A percentile compares a stretch with the other conserved stretches of the same genome.
Conservation (phyloP, 148 eudicot species). For the Rhododendron ferrugineum region DNA sequence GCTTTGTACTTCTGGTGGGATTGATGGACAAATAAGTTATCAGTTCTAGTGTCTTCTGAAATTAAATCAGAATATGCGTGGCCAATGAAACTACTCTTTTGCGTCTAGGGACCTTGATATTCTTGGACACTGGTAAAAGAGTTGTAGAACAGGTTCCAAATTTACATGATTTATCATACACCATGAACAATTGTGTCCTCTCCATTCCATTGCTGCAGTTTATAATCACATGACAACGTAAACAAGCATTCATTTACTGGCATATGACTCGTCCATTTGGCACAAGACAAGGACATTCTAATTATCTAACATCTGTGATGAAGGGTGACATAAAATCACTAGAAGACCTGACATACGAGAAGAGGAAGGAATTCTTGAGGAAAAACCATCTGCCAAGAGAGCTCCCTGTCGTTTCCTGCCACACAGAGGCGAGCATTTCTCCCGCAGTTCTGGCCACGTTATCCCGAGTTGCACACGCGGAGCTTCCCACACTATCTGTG, state of each 20-base stretch:
- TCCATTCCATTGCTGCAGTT: not conserved
- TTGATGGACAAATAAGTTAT: not conserved
- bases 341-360: conserved; percentile 88
- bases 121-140: not conserved
- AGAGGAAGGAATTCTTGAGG: conserved; percentile 66
- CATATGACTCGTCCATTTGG: not conserved
- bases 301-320: conserved; percentile 15
- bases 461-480: conserved; percentile 91
- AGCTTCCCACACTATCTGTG: conserved; percentile 46
- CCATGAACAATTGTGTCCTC: not conserved
- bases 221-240: not conserved
- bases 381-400: conserved; percentile 65
- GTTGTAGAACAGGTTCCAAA: not conserved
- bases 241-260: not conserved
- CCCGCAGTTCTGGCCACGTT: conserved; percentile 87
- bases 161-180: not conserved
- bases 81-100: not conserved
- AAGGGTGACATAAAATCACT: conserved; percentile 96
- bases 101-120: too few relatives aligned
- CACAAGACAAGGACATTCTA: not conserved
- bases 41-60: not conserved
- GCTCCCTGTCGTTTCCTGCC: conserved; percentile 76
- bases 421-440: conserved; percentile 85
- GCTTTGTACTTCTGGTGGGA: not conserved
- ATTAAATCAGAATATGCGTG: not conserved